Evolutionary conservation across 1,284 basidiomycete species (phyloP).

Genomic region (Moesziomyces sp.): DNA sequence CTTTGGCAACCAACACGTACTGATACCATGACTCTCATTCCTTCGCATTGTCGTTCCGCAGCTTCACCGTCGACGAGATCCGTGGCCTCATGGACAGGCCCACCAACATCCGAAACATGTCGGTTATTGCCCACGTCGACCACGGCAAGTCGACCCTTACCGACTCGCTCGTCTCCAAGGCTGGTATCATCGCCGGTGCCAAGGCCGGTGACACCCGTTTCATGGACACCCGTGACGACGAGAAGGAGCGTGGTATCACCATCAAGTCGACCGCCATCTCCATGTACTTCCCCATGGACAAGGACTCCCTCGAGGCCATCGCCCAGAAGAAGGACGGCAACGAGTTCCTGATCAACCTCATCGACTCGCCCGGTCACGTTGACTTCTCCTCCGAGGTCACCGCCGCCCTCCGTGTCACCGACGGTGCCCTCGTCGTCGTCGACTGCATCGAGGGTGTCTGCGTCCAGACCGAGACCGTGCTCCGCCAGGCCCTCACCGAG

Average conservation of each 20-base stretch:
- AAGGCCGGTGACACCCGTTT: slow-evolving; percentile 97
- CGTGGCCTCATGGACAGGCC: slow-evolving; percentile 87
- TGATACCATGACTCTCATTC: slow-evolving; percentile 11
- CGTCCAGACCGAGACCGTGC: slow-evolving; percentile 99
- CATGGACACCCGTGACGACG: slow-evolving; percentile 96
- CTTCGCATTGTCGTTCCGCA: neutral
- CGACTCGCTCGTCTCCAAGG: slow-evolving; percentile 98
- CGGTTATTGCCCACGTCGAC: slow-evolving; percentile 78
- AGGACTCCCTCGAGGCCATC: slow-evolving; percentile 79
- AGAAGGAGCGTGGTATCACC: slow-evolving; percentile 99
- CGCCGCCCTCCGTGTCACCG: slow-evolving; percentile 98
- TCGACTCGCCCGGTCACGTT: slow-evolving; percentile 99
- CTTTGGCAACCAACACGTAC: slow-evolving; percentile 1
- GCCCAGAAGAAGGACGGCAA: slow-evolving; percentile 93
- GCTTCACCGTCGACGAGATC: slow-evolving; percentile 77
- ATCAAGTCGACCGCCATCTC: slow-evolving; percentile 99
- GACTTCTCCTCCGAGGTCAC: slow-evolving; percentile 99
- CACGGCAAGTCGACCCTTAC: slow-evolving; percentile 99
- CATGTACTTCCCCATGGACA: slow-evolving; percentile 97
- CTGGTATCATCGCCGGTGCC: slow-evolving; percentile 95
- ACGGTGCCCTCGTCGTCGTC: slow-evolving; percentile 90
- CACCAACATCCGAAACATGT: slow-evolving; percentile 94
- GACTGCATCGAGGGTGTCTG: slow-evolving; percentile 99
- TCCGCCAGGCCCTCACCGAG: slow-evolving; percentile 96
- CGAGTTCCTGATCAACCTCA: slow-evolving; percentile 99